A percentile compares a stretch with the other conserved stretches of the same genome.
phyloP scores from a whole-genome alignment of 345 rosid species.

The Kandelia obovata region DNA sequence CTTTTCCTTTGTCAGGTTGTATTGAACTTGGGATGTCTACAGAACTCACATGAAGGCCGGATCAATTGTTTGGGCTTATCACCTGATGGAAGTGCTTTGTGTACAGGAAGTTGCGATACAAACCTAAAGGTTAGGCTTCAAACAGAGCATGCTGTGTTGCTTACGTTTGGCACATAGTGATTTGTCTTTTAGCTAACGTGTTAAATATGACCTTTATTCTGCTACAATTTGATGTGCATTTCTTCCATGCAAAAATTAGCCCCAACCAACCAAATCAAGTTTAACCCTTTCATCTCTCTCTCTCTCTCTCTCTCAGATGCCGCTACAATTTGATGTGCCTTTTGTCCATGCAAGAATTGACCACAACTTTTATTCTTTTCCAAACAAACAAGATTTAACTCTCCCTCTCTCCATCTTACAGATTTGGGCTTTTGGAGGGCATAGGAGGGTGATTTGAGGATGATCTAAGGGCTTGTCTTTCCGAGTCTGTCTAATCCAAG shows the following conservation, averaged over 20 bases:
- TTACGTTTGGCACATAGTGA: neutral
- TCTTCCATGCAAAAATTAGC: neutral
- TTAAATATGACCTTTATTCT: neutral
- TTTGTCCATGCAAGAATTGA: no score
- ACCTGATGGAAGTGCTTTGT: slow-evolving; percentile 97
- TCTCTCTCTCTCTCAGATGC: no score
- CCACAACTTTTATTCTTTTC: no score
- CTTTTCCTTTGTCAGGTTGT: slow-evolving; percentile 52
- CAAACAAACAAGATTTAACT: no score
- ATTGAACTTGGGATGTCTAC: slow-evolving; percentile 67
- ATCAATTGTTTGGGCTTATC: slow-evolving; percentile 93
- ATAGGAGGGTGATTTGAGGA: slow-evolving; percentile 51
- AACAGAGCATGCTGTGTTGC: neutral
- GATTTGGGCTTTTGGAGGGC: slow-evolving; percentile 99
- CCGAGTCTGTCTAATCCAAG: slow-evolving; percentile 1
- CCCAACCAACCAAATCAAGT: neutral
- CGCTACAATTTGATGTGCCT: no score
- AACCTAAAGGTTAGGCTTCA: slow-evolving; percentile 73
- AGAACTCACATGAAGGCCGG: slow-evolving; percentile 68
- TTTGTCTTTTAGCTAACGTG: neutral
- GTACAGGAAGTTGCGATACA: slow-evolving; percentile 99
- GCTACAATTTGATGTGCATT: neutral
- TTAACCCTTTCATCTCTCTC: no score
- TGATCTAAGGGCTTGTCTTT: neutral
- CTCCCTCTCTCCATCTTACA: slow-evolving; percentile 18